These are phyloP conservation scores for Volutella citrinella DNA, from an alignment of 2,329 filamentous ascomycete species.

Conservation along the genomic window DNA sequence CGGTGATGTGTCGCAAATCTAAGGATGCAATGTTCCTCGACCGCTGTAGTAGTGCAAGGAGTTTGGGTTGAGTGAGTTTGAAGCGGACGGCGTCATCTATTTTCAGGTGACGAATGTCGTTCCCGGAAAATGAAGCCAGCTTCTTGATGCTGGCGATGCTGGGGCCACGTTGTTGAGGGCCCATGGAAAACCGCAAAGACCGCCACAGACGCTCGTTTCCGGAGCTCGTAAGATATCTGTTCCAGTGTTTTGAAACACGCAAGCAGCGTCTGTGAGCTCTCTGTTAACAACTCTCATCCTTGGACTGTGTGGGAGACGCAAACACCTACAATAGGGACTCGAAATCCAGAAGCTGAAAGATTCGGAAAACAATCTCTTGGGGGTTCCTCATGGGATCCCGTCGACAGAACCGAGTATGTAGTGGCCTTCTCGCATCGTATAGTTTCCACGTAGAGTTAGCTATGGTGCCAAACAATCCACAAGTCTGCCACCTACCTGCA, in stretches of 20 bases:
- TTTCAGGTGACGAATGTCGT: conserved; percentile 27
- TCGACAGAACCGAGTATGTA: conserved; percentile 31
- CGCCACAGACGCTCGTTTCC: conserved; percentile 31
- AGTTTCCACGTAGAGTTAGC: conserved; percentile 29
- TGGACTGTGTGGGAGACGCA: background rate
- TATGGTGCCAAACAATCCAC: no score
- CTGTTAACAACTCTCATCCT: background rate
- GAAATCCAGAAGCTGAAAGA: conserved; percentile 35
- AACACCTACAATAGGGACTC: conserved; percentile 25
- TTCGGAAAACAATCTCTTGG: conserved; percentile 33
- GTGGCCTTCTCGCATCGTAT: conserved; percentile 29
- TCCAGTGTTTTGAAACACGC: conserved; percentile 32
- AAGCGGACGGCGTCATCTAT: conserved; percentile 25
- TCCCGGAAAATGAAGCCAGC: conserved; percentile 30
- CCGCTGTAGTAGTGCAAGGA: conserved; percentile 24
- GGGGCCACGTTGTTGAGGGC: conserved; percentile 19
- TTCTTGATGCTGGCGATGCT: conserved; percentile 23
- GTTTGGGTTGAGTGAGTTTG: conserved; percentile 27
- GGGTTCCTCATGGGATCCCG: conserved; percentile 36
- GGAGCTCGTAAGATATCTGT: conserved; percentile 23
- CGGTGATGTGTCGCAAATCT: conserved; percentile 12
- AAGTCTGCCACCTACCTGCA: no score
- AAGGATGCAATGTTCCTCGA: conserved; percentile 26
- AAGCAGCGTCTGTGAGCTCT: conserved; percentile 22
- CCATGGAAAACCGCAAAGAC: conserved; percentile 25